These are phyloP conservation scores for grape (Vitis vinifera) DNA, from an alignment of 164 flowering plant species.

Conservation along the genomic window ASM3070453v1 NC_081808.1:3134001-3134500, in stretches of 20 bases:
- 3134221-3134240: constrained; percentile 13
- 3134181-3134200: constrained; percentile 31
- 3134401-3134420: constrained; percentile 17
- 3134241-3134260: constrained; percentile 30
- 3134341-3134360: constrained; percentile 32
- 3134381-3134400: constrained; percentile 28
- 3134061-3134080: constrained; percentile 25
- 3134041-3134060: constrained; percentile 20
- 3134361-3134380: constrained; percentile 27
- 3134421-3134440: constrained; percentile 32
- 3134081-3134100: constrained; percentile 21
- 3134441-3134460: constrained; percentile 29
- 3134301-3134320: constrained; percentile 22
- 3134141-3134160: constrained; percentile 26
- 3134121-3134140: constrained; percentile 36
- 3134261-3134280: constrained; percentile 21
- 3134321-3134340: constrained; percentile 21
- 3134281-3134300: constrained; percentile 26
- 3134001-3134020: constrained; percentile 86
- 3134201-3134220: constrained; percentile 33
- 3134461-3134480: constrained; percentile 20
- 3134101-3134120: constrained; percentile 38
- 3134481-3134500: constrained; percentile 22
- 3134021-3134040: constrained; percentile 46
- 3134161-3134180: constrained; percentile 24